Conservation (phyloP, 2,329 filamentous ascomycete species). For the Phialemoniopsis sp. region DNA sequence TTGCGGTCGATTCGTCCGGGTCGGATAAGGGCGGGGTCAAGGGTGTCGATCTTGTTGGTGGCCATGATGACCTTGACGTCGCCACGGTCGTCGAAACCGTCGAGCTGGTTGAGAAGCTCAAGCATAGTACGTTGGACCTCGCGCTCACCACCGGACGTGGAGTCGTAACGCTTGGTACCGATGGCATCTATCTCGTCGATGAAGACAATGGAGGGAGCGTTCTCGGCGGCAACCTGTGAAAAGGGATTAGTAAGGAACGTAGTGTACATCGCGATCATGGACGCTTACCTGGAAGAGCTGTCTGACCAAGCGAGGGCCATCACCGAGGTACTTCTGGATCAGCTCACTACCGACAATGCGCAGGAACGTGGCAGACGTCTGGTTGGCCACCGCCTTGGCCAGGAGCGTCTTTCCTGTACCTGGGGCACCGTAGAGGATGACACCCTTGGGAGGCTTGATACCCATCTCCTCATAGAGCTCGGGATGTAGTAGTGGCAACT, state of each 20-base stretch:
- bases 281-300: slow-evolving; percentile 78
- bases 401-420: slow-evolving; percentile 96
- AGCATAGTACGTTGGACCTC: slow-evolving; percentile 99
- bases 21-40: slow-evolving; percentile 93
- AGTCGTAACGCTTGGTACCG: slow-evolving; percentile 97
- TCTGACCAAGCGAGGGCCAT: slow-evolving; percentile 89
- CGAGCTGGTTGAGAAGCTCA: slow-evolving; percentile 95
- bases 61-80: slow-evolving; percentile 99
- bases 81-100: slow-evolving; percentile 97
- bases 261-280: neutral
- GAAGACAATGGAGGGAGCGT: slow-evolving; percentile 95
- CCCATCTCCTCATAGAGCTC: slow-evolving; percentile 99
- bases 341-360: slow-evolving; percentile 95
- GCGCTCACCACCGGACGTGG: slow-evolving; percentile 91
- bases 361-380: slow-evolving; percentile 97
- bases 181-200: slow-evolving; percentile 99
- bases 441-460: slow-evolving; percentile 98
- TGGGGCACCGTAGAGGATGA: slow-evolving; percentile 95
- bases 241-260: slow-evolving; percentile 6
- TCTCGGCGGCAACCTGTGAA: slow-evolving; percentile 79
- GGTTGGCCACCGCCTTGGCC: slow-evolving; percentile 96
- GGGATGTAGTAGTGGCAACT: slow-evolving; percentile 89
- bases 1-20: slow-evolving; percentile 98
- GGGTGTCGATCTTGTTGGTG: slow-evolving; percentile 98
- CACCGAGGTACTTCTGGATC: slow-evolving; percentile 98